Conservation (phyloP, 345 rosid genomes). For the Rhizophora apiculata region DNA sequence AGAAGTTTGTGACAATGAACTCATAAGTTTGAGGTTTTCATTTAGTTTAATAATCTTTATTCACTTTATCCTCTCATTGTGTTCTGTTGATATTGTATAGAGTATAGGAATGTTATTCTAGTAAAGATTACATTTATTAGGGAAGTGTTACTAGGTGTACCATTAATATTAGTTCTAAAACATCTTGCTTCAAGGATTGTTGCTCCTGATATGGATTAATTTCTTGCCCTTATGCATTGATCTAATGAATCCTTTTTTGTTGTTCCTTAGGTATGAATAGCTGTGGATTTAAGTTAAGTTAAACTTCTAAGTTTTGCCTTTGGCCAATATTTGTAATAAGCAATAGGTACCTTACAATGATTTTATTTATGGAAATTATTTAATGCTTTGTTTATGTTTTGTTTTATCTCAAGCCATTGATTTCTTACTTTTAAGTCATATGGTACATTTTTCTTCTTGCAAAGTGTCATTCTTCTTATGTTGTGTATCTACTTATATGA, state of each 20-base stretch:
- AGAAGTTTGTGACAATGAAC: no score
- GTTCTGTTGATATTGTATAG: conserved; percentile 35
- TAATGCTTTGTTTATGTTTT: background rate
- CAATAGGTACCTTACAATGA: background rate
- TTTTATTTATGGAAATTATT: background rate
- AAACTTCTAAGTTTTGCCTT: background rate
- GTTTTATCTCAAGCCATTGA: background rate
- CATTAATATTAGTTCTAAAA: conserved; percentile 61
- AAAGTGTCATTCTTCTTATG: background rate
- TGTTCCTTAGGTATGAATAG: conserved; percentile 55
- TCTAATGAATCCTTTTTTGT: conserved; percentile 88
- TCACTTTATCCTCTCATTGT: background rate
- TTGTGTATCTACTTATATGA: background rate
- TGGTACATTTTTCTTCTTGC: no score
- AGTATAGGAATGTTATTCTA: conserved; percentile 47
- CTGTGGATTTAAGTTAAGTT: background rate
- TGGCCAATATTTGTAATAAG: background rate
- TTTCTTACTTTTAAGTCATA: background rate
- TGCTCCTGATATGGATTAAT: conserved; percentile 46
- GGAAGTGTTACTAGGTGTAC: conserved; percentile 86
- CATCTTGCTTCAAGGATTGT: conserved; percentile 70
- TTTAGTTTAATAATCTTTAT: no score
- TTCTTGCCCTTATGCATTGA: conserved; percentile 83
- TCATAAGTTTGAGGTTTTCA: no score
- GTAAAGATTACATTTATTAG: conserved; percentile 79